Percentiles rank a stretch among this genome's conserved stretches.
phyloP scores from a whole-genome alignment of 2,329 filamentous ascomycete species.

The Xylaria sp. region DNA sequence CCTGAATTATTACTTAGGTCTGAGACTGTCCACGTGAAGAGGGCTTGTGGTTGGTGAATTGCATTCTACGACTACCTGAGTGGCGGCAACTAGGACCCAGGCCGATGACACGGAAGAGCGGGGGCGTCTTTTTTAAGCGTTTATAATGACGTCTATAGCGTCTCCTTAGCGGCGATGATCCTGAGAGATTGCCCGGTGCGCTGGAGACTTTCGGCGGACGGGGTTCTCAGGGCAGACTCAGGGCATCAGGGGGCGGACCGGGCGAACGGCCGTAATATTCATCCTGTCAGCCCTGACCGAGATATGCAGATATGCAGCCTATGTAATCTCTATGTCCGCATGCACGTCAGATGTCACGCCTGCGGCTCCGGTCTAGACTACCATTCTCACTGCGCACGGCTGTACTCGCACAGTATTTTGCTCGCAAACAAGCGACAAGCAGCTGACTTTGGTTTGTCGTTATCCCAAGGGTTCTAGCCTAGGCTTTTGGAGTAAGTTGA shows the following conservation, averaged over 20 bases:
- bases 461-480: conserved; percentile 22
- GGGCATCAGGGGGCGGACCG: conserved; percentile 15
- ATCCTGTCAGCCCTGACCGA: conserved; percentile 4
- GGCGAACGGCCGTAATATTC: not conserved
- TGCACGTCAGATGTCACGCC: conserved; percentile 16
- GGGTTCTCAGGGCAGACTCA: not conserved
- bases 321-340: not conserved
- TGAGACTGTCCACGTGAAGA: conserved; percentile 6
- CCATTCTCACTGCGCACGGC: not conserved
- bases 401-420: not conserved
- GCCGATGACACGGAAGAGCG: conserved; percentile 21
- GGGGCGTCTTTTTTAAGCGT: not conserved
- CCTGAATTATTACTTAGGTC: conserved; percentile 1
- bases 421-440: not conserved
- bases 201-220: conserved; percentile 21
- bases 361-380: conserved; percentile 15
- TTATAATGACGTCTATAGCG: conserved; percentile 15
- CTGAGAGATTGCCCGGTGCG: conserved; percentile 3
- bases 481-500: conserved; percentile 30
- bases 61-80: not conserved
- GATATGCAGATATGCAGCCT: not conserved
- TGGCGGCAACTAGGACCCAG: conserved; percentile 2
- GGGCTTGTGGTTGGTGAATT: not conserved
- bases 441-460: not conserved
- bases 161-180: conserved; percentile 23